Percentiles rank a stretch among this genome's conserved stretches.
Conservation (phyloP, 169 alveolate species). For the Pseudocohnilembus persalinus region DNA sequence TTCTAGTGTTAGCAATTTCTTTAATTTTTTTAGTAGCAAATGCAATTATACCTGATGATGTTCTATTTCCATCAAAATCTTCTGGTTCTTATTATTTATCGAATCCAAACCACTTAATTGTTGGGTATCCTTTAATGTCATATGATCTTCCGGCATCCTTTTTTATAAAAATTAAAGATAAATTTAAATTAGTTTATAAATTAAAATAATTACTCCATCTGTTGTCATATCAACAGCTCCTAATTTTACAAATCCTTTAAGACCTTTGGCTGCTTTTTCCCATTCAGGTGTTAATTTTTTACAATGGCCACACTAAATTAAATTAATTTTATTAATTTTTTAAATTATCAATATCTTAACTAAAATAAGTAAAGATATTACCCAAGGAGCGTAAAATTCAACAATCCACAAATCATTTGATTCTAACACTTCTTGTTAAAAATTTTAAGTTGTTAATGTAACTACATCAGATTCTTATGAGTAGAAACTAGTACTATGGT, state of each 20-base stretch:
- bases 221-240: slow-evolving; percentile 89
- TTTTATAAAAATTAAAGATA: background rate
- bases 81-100: slow-evolving; percentile 80
- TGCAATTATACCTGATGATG: slow-evolving; percentile 81
- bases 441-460: slow-evolving; percentile 66
- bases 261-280: slow-evolving; percentile 92
- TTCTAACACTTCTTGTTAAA: slow-evolving; percentile 66
- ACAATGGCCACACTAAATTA: slow-evolving; percentile 96
- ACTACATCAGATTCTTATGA: slow-evolving; percentile 54
- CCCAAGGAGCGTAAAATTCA: slow-evolving; percentile 96
- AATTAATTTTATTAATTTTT: no score
- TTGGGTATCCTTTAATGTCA: slow-evolving; percentile 94
- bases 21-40: slow-evolving; percentile 77
- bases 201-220: slow-evolving; percentile 51
- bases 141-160: slow-evolving; percentile 47
- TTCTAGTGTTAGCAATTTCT: slow-evolving; percentile 74
- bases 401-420: slow-evolving; percentile 82
- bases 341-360: slow-evolving; percentile 20
- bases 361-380: slow-evolving; percentile 89
- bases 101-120: slow-evolving; percentile 92
- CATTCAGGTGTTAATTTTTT: slow-evolving; percentile 95
- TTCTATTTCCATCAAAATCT: slow-evolving; percentile 85
- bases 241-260: slow-evolving; percentile 85
- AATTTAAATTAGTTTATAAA: slow-evolving; percentile 55
- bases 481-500: no score